Evolutionary conservation across 1,139 yeast species (phyloP).

Genomic region (Kodamaea sp.): DNA sequence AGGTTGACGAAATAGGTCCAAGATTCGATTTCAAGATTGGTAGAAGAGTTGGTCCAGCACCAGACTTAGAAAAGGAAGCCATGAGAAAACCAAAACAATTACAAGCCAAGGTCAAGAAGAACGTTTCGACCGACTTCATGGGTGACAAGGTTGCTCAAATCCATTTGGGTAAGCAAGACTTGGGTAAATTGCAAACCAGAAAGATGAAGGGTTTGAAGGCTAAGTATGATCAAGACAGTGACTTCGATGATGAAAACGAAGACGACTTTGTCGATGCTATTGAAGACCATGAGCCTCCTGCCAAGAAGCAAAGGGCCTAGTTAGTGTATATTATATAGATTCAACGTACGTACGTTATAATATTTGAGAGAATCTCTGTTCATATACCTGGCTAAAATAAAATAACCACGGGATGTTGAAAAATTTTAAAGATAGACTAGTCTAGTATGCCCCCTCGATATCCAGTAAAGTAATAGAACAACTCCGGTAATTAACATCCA

Average conservation of each 20-base stretch:
- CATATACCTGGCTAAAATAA: too few relatives aligned
- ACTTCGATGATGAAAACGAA: slow-evolving; percentile 55
- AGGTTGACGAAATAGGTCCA: slow-evolving; percentile 94
- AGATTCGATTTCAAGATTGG: slow-evolving; percentile 92
- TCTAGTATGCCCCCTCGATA: too few relatives aligned
- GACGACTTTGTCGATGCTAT: slow-evolving; percentile 40
- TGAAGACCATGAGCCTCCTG: slow-evolving; percentile 35
- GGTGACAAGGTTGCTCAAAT: slow-evolving; percentile 98
- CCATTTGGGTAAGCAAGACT: slow-evolving; percentile 94
- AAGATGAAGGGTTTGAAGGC: slow-evolving; percentile 98
- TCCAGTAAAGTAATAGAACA: too few relatives aligned
- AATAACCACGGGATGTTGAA: too few relatives aligned
- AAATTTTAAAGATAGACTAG: too few relatives aligned
- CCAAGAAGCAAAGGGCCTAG: slow-evolving; percentile 37
- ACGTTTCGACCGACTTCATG: slow-evolving; percentile 79
- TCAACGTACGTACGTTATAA: too few relatives aligned
- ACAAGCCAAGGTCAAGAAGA: slow-evolving; percentile 84
- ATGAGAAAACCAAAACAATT: slow-evolving; percentile 77
- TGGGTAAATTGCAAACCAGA: slow-evolving; percentile 87
- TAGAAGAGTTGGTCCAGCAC: slow-evolving; percentile 78
- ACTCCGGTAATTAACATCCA: too few relatives aligned
- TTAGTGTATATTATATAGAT: slow-evolving; percentile 2
- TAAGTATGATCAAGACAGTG: slow-evolving; percentile 68
- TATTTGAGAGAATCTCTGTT: too few relatives aligned
- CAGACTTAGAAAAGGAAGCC: slow-evolving; percentile 93